phyloP scores from a whole-genome alignment of 2,329 filamentous ascomycete genomes.

The Tolypocladium nubicola region DNA sequence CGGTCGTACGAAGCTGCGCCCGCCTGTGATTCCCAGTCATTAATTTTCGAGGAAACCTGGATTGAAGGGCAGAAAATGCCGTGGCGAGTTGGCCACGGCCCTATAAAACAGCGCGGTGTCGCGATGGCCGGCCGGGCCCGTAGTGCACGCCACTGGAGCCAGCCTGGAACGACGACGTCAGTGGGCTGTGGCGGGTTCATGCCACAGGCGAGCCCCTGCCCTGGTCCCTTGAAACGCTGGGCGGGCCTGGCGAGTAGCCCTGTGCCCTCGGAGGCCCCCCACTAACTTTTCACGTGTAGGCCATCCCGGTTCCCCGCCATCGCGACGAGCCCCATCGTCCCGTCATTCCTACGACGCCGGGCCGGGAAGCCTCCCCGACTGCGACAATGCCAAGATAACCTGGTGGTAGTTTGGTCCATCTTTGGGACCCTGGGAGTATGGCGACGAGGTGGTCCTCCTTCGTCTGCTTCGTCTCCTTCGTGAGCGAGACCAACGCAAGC shows the following conservation, averaged over 20 bases:
- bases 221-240: background rate
- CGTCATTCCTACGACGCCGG: background rate
- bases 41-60: no score
- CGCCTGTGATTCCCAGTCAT: no score
- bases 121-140: no score
- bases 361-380: background rate
- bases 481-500: background rate
- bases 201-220: background rate
- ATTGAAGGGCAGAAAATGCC: background rate
- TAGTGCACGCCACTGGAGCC: background rate
- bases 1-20: background rate
- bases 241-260: background rate
- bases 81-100: background rate
- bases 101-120: background rate
- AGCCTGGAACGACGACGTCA: background rate
- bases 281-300: background rate
- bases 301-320: background rate
- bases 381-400: background rate
- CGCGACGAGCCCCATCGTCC: background rate
- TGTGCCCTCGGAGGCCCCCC: background rate
- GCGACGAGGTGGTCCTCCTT: no score
- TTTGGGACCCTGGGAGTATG: no score
- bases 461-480: no score
- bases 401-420: background rate
- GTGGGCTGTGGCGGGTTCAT: background rate